A percentile compares a stretch with the other conserved stretches of the same genome.
phyloP scores from a whole-genome alignment of 192 early-diverging fungal species.

The Coemansia sp. region DNA sequence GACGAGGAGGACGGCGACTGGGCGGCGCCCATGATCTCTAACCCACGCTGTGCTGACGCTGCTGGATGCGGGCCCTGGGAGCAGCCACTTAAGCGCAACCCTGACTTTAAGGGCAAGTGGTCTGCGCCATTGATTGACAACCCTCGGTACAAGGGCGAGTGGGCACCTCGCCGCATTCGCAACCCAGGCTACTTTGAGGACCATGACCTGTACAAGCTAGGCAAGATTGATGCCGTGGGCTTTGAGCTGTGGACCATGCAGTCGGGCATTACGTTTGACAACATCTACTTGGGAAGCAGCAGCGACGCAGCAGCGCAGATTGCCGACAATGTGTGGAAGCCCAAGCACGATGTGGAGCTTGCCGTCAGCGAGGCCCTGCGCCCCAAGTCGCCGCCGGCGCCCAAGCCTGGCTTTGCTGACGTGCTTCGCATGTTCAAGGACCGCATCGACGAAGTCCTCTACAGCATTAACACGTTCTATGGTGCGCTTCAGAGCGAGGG shows the following conservation, averaged over 20 bases:
- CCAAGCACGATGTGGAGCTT: conserved; percentile 71
- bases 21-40: conserved; percentile 70
- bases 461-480: conserved; percentile 29
- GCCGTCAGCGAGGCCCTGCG: conserved; percentile 29
- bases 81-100: conserved; percentile 78
- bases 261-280: conserved; percentile 83
- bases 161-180: conserved; percentile 79
- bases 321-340: conserved; percentile 73
- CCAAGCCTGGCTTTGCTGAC: conserved; percentile 9
- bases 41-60: conserved; percentile 75
- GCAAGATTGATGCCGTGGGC: conserved; percentile 76
- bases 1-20: conserved; percentile 94
- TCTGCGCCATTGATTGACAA: conserved; percentile 80
- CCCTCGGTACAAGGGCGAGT: conserved; percentile 89
- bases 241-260: conserved; percentile 97
- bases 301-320: conserved; percentile 65
- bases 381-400: conserved; percentile 24
- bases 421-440: conserved; percentile 25
- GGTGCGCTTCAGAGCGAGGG: conserved; percentile 8
- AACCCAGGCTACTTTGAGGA: conserved; percentile 90
- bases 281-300: conserved; percentile 83
- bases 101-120: conserved; percentile 91
- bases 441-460: conserved; percentile 30
- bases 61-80: conserved; percentile 80
- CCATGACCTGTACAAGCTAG: conserved; percentile 69